Base-by-base conservation (phyloP, 345 rosid species). In the Fremontodendron californicum region DNA sequence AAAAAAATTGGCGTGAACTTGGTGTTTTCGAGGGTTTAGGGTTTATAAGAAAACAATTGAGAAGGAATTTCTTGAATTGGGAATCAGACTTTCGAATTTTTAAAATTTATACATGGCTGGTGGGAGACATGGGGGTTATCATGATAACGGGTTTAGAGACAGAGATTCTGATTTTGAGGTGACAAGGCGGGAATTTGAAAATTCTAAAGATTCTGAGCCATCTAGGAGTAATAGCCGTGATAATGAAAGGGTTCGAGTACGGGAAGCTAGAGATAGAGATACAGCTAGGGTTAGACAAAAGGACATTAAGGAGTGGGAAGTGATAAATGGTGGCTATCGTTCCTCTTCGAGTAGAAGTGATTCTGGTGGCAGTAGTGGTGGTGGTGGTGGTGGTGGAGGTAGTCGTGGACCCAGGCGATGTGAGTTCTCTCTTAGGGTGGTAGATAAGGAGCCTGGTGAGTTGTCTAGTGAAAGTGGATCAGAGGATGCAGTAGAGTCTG, bases 381-480 rank as follows among this genome's bases (percentile, higher is more conserved):
- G 86, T 71, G 77, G 85, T 85, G 88, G 85, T 52, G 81, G 86
- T 71, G 77, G 84, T 2, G 82, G 85, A 16, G 71, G 78, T 68
- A 83, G 75, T 71, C 77, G 43, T 57, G 87, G 89, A 42, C 89
- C 89, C 3, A 81, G 76, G 76, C 79, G 75, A 74, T 73, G 82
- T 45, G 86, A 79, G 31, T 55, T 86, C 57, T 76, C 87, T 10
- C 85, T 48, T 76, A 89, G 79, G 87, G 77, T 84, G 12, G 73
- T 83, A 48, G 98, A 96, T 82, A 94, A 82, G 88, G 99, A 96
- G 86, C 98, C 99, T 5, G 99, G 99, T 74, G 99, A 96, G 84
- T 84, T 96, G 84, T 96, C 99, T 21, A 96, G 99, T 80, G 99
- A 96, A 86, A 96, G 98, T 85, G 99, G 96, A 43, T 93, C 97